Conservation (phyloP, 768 basidiomycete genomes). For the Podaxis pistillaris region DNA sequence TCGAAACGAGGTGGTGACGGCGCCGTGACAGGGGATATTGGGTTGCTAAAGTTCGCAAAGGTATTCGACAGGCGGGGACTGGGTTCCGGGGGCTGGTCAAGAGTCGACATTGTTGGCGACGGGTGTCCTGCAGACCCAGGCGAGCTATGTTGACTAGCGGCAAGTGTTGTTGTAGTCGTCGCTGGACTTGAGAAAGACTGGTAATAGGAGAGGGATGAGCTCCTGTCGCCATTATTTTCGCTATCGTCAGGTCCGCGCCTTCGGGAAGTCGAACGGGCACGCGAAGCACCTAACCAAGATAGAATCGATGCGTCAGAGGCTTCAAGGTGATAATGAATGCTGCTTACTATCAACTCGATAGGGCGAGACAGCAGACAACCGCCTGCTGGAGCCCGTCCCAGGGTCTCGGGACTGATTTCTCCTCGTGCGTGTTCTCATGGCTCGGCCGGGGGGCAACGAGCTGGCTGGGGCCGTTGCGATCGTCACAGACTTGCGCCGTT, state of each 20-base stretch:
- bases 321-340: not conserved
- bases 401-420: constrained; percentile 63
- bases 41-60: constrained; percentile 44
- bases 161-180: constrained; percentile 24
- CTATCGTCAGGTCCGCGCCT: constrained; percentile 70
- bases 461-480: constrained; percentile 41
- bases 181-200: constrained; percentile 58
- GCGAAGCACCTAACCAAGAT: constrained; percentile 42
- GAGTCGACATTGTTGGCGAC: constrained; percentile 59
- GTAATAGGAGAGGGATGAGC: constrained; percentile 40
- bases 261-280: constrained; percentile 75
- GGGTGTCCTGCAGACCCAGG: constrained; percentile 72
- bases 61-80: constrained; percentile 52
- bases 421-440: constrained; percentile 49
- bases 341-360: constrained; percentile 65
- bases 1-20: constrained; percentile 57
- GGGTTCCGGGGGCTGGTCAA: constrained; percentile 43
- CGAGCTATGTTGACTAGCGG: constrained; percentile 69
- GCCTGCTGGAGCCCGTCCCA: constrained; percentile 43
- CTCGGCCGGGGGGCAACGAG: constrained; percentile 35
- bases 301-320: not conserved
- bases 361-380: constrained; percentile 58
- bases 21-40: constrained; percentile 51
- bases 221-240: constrained; percentile 44
- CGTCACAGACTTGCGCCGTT: constrained; percentile 57